Conservation (phyloP, 305 asterid species). For the Plantago lanceolata region DNA sequence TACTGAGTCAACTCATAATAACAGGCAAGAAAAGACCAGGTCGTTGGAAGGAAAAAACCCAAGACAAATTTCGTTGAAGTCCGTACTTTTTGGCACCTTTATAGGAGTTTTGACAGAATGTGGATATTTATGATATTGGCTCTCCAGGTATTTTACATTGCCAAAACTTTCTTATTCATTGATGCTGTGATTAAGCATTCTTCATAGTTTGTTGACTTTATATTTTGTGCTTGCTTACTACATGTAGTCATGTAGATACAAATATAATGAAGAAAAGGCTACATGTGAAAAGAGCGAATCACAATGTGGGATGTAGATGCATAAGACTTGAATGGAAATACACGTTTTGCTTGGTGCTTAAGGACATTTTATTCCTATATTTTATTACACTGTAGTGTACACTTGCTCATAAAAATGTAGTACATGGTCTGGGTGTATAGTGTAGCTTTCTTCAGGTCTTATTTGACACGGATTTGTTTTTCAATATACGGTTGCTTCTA, state of each 20-base stretch:
- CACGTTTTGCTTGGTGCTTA: slow-evolving; percentile 1
- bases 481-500: not conserved
- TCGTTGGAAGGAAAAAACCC: slow-evolving; percentile 73
- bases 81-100: slow-evolving; percentile 97
- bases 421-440: not conserved
- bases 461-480: not conserved
- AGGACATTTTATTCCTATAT: not conserved
- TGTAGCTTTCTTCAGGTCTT: not conserved
- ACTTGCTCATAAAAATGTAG: not conserved
- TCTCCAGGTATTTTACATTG: slow-evolving; percentile 63
- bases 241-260: slow-evolving; percentile 14
- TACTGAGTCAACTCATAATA: slow-evolving; percentile 23
- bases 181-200: not conserved
- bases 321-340: slow-evolving; percentile 13
- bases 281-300: slow-evolving; percentile 15
- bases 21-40: slow-evolving; percentile 47
- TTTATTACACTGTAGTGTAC: too few relatives aligned
- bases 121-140: slow-evolving; percentile 90
- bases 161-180: slow-evolving; percentile 9
- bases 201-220: slow-evolving; percentile 20
- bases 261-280: slow-evolving; percentile 10
- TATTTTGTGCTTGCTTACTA: slow-evolving; percentile 8
- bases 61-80: slow-evolving; percentile 94
- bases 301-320: slow-evolving; percentile 14
- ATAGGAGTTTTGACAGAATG: slow-evolving; percentile 90